These are phyloP conservation scores for Polygonum maritimum DNA, from an alignment of 148 eudicot species.

Conservation along the genomic window DNA sequence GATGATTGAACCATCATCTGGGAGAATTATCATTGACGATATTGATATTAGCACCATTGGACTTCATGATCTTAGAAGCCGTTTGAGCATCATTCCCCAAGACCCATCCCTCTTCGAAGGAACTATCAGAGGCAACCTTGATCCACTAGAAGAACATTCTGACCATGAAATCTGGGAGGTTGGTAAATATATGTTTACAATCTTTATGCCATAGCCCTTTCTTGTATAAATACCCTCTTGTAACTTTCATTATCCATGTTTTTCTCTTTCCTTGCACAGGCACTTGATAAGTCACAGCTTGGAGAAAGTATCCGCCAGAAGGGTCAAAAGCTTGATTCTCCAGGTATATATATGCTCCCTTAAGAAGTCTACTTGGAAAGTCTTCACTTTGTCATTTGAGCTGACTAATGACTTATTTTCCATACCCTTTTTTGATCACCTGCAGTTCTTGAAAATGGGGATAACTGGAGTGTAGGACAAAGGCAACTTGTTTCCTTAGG, in stretches of 20 bases:
- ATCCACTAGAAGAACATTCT: slow-evolving; percentile 85
- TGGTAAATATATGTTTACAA: background rate
- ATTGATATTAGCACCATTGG: slow-evolving; percentile 81
- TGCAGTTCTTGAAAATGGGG: slow-evolving; percentile 88
- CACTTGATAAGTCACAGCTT: slow-evolving; percentile 94
- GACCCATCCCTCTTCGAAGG: slow-evolving; percentile 97
- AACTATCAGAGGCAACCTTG: slow-evolving; percentile 81
- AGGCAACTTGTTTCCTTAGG: slow-evolving; percentile 94
- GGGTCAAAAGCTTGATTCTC: slow-evolving; percentile 80
- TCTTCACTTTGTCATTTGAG: background rate
- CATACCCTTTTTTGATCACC: background rate
- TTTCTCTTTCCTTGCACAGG: slow-evolving; percentile 33
- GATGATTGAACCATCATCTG: slow-evolving; percentile 75
- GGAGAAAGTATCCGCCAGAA: slow-evolving; percentile 71
- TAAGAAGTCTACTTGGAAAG: background rate
- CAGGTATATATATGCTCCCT: slow-evolving; percentile 44
- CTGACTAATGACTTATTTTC: background rate
- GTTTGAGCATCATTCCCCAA: slow-evolving; percentile 95
- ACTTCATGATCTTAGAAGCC: slow-evolving; percentile 94
- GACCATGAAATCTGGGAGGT: slow-evolving; percentile 92
- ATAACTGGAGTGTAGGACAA: slow-evolving; percentile 98
- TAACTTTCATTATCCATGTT: background rate
- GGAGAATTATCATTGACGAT: slow-evolving; percentile 74
- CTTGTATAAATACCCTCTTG: background rate
- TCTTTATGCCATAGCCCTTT: background rate